Evolutionary conservation across 1,139 yeast species (phyloP).

Genomic region (Arxiozyma telluris): DNA sequence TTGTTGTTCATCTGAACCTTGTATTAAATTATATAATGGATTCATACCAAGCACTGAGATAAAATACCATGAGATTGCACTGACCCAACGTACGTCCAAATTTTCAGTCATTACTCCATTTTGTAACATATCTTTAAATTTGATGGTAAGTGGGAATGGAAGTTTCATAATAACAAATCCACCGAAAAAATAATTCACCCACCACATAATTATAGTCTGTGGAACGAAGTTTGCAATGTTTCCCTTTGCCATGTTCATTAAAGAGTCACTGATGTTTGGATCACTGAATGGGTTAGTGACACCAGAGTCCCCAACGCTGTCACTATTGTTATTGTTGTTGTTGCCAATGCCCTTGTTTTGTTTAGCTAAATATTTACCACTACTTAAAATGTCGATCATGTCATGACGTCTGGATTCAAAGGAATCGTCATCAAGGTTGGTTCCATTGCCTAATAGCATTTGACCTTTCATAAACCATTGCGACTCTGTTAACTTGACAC

Average conservation of each 20-base stretch:
- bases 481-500: constrained; percentile 52
- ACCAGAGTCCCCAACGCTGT: neutral
- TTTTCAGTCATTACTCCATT: constrained; percentile 79
- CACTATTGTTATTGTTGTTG: constrained; percentile 9
- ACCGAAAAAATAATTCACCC: constrained; percentile 90
- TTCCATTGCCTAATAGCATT: constrained; percentile 46
- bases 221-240: constrained; percentile 81
- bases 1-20: constrained; percentile 27
- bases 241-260: constrained; percentile 71
- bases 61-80: constrained; percentile 95
- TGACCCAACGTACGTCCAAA: constrained; percentile 87
- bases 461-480: constrained; percentile 47
- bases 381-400: constrained; percentile 20
- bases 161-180: constrained; percentile 79
- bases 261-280: constrained; percentile 62
- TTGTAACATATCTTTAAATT: constrained; percentile 89
- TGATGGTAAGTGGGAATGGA: constrained; percentile 77
- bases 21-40: constrained; percentile 69
- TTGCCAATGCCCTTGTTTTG: constrained; percentile 32
- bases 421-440: constrained; percentile 34
- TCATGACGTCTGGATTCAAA: constrained; percentile 27
- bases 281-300: constrained; percentile 58
- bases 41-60: constrained; percentile 78
- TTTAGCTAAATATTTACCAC: constrained; percentile 29
- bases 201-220: constrained; percentile 89